Percentiles rank a stretch among this genome's conserved stretches.
Evolutionary conservation across 208 protist species (phyloP).

Genomic region (Leishmania lainsoni): DNA sequence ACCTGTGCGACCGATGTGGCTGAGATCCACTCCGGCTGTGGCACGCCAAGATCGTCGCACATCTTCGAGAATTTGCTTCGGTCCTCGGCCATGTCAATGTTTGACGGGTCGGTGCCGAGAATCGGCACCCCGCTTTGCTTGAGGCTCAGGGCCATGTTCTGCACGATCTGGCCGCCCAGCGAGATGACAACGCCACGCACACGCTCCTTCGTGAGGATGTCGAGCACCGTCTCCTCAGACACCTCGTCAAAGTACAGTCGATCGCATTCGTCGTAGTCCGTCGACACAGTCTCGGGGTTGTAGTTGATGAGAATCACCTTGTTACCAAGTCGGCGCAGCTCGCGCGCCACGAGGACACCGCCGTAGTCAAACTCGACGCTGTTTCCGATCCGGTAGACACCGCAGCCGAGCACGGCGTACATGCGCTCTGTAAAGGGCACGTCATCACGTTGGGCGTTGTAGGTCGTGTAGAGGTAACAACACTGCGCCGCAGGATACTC

Average conservation of each 20-base stretch:
- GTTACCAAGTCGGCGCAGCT: slow-evolving; percentile 93
- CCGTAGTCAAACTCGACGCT: slow-evolving; percentile 98
- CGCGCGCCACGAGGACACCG: slow-evolving; percentile 94
- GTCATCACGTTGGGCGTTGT: slow-evolving; percentile 93
- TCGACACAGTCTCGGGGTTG: slow-evolving; percentile 99
- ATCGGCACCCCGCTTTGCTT: slow-evolving; percentile 90
- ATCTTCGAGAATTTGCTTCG: slow-evolving; percentile 94
- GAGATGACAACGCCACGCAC: slow-evolving; percentile 94
- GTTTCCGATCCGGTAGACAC: slow-evolving; percentile 98
- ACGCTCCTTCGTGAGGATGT: slow-evolving; percentile 96
- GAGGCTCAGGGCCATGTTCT: slow-evolving; percentile 97
- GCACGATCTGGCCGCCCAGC: slow-evolving; percentile 98
- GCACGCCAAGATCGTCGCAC: slow-evolving; percentile 94
- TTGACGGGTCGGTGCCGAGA: slow-evolving; percentile 95
- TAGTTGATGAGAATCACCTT: slow-evolving; percentile 99
- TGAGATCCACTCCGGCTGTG: slow-evolving; percentile 97
- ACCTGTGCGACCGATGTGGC: slow-evolving; percentile 90
- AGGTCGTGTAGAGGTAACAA: slow-evolving; percentile 97
- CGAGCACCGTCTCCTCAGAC: slow-evolving; percentile 95
- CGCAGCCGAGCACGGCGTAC: slow-evolving; percentile 96
- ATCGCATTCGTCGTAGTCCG: slow-evolving; percentile 98
- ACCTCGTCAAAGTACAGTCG: slow-evolving; percentile 99
- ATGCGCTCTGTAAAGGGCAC: slow-evolving; percentile 79
- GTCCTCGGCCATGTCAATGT: slow-evolving; percentile 98
- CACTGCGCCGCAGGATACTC: slow-evolving; percentile 96